These are phyloP conservation scores for Ceratocystis albifundus DNA, from an alignment of 2,329 filamentous ascomycete species.

Conservation along the genomic window DNA sequence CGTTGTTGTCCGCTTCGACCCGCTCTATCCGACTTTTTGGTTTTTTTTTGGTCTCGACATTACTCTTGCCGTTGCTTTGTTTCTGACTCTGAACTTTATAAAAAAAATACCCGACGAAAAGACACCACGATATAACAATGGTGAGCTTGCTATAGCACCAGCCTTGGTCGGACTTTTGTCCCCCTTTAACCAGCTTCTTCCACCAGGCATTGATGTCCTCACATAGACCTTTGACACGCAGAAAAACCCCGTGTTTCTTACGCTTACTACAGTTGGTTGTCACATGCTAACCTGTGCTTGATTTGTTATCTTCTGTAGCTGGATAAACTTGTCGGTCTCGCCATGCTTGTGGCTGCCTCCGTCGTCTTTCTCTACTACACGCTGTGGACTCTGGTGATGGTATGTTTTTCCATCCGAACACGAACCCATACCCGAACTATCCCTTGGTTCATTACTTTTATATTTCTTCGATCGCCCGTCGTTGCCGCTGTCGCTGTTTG, in stretches of 20 bases:
- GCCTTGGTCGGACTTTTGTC: background rate
- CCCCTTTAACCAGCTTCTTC: background rate
- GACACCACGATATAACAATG: constrained; percentile 11
- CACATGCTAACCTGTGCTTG: background rate
- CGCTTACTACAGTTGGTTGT: background rate
- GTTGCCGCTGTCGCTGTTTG: constrained; percentile 18
- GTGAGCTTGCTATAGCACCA: background rate
- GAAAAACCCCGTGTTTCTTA: background rate
- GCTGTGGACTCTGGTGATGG: constrained; percentile 95
- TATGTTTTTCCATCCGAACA: constrained; percentile 34
- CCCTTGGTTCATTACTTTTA: too few species aligned
- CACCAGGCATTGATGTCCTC: background rate
- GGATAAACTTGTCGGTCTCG: constrained; percentile 65
- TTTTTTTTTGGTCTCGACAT: too few species aligned
- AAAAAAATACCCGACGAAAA: background rate
- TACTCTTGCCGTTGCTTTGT: background rate
- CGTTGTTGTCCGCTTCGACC: too few species aligned
- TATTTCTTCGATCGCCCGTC: constrained; percentile 8
- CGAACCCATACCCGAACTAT: constrained; percentile 5
- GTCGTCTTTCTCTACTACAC: constrained; percentile 77
- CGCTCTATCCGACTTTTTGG: too few species aligned
- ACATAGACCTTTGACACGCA: background rate
- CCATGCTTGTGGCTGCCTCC: constrained; percentile 55
- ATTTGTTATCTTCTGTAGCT: constrained; percentile 45
- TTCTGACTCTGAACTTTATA: background rate